Conservation (phyloP, 306 rosid genomes). For the Vachellia pachyceras region DNA sequence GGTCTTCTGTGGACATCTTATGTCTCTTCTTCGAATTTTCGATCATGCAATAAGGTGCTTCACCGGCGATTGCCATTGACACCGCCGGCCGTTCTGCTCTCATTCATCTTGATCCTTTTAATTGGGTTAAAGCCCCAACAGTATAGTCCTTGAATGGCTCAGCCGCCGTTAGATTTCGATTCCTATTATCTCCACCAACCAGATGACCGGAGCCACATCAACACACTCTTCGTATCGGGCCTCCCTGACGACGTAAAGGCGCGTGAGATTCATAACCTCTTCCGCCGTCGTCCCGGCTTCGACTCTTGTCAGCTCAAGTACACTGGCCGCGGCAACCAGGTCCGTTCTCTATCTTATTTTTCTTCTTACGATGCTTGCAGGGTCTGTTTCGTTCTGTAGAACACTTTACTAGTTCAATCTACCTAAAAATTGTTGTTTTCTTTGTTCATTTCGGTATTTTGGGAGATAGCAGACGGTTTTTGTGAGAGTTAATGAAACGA, state of each 20-base stretch:
- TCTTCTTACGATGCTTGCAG: background rate
- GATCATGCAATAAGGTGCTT: background rate
- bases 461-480: background rate
- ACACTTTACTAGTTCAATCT: background rate
- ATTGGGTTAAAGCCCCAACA: background rate
- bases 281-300: slow-evolving; percentile 94
- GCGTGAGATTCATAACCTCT: slow-evolving; percentile 98
- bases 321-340: slow-evolving; percentile 97
- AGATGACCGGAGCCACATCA: slow-evolving; percentile 69
- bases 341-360: background rate
- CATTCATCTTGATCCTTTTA: slow-evolving; percentile 7
- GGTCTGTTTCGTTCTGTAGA: slow-evolving; percentile 23
- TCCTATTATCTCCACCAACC: slow-evolving; percentile 72
- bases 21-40: background rate
- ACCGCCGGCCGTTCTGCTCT: background rate
- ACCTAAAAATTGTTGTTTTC: background rate
- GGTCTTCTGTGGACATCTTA: background rate
- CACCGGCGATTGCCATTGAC: slow-evolving; percentile 24
- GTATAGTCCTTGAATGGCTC: slow-evolving; percentile 54
- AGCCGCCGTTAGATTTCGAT: slow-evolving; percentile 57
- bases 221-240: slow-evolving; percentile 94
- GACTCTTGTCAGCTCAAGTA: slow-evolving; percentile 97
- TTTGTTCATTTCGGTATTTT: background rate
- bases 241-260: slow-evolving; percentile 96
- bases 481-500: background rate